Evolutionary conservation across 2,329 filamentous ascomycete species (phyloP).

Genomic region (Pyrenophora seminiperda): DNA sequence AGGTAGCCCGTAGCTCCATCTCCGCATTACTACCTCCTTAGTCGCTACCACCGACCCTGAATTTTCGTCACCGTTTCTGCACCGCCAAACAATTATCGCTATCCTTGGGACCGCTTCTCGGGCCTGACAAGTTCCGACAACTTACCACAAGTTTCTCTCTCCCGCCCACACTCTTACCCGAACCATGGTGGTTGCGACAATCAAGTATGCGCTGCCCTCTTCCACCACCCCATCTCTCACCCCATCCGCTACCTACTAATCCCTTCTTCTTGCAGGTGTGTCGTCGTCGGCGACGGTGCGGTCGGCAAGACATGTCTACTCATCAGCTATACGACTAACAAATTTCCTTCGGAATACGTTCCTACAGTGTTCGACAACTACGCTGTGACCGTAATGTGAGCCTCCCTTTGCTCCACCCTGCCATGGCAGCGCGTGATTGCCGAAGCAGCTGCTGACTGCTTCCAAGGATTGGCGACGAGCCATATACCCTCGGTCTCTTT

Average conservation of each 20-base stretch:
- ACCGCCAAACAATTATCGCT: slow-evolving; percentile 20
- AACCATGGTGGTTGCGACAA: slow-evolving; percentile 50
- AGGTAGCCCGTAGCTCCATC: slow-evolving; percentile 24
- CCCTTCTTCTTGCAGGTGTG: slow-evolving; percentile 68
- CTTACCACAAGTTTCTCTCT: not conserved
- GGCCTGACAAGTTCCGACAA: no score
- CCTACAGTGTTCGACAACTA: slow-evolving; percentile 99
- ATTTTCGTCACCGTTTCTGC: slow-evolving; percentile 19
- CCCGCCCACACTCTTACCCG: not conserved
- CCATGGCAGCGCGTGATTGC: not conserved
- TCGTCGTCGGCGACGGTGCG: slow-evolving; percentile 98
- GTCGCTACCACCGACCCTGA: slow-evolving; percentile 21
- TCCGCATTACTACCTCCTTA: slow-evolving; percentile 25
- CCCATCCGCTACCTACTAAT: slow-evolving; percentile 11
- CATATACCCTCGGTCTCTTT: slow-evolving; percentile 94
- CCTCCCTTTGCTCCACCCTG: slow-evolving; percentile 16
- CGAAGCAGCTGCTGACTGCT: slow-evolving; percentile 31
- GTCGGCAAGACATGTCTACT: slow-evolving; percentile 99
- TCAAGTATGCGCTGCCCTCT: slow-evolving; percentile 45
- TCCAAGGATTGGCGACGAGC: slow-evolving; percentile 94
- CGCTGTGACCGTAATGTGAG: slow-evolving; percentile 99
- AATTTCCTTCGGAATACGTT: slow-evolving; percentile 99
- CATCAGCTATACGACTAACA: slow-evolving; percentile 99
- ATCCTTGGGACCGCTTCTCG: slow-evolving; percentile 5
- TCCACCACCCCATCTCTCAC: not conserved